phyloP scores from a whole-genome alignment of 257 asterid genomes.

The Solanum bulbocastanum region DNA sequence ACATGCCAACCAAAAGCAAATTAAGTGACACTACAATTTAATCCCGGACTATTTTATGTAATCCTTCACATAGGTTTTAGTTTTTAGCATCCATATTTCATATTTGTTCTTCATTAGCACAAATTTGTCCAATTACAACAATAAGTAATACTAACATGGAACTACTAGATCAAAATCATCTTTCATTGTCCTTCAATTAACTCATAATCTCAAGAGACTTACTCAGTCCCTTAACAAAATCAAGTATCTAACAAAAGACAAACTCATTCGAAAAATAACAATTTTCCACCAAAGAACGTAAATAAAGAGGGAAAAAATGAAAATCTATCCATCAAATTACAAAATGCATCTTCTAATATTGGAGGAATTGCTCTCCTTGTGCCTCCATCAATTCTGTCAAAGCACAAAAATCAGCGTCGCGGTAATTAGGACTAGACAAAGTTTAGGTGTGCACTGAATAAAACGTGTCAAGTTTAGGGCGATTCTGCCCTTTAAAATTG shows the following conservation, averaged over 20 bases:
- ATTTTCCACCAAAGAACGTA: background rate
- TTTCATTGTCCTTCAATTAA: background rate
- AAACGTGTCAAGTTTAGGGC: background rate
- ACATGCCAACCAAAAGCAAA: no score
- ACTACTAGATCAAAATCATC: background rate
- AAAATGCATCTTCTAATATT: background rate
- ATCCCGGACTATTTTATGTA: no score
- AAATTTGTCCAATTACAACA: background rate
- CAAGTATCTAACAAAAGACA: background rate
- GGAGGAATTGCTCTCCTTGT: background rate
- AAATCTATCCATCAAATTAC: background rate
- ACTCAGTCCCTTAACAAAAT: background rate
- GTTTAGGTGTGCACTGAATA: background rate
- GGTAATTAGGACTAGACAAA: background rate
- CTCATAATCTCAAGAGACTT: background rate
- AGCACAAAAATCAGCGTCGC: background rate
- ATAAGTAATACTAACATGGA: background rate
- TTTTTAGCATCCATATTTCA: background rate
- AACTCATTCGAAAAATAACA: background rate
- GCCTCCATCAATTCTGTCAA: background rate
- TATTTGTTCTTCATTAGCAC: background rate
- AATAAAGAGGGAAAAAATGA: background rate
- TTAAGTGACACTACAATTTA: no score
- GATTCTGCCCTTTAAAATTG: background rate
- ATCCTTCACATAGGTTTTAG: background rate